Base-by-base conservation (phyloP, 148 eudicot species). In the Vaccinium myrtillus region DNA sequence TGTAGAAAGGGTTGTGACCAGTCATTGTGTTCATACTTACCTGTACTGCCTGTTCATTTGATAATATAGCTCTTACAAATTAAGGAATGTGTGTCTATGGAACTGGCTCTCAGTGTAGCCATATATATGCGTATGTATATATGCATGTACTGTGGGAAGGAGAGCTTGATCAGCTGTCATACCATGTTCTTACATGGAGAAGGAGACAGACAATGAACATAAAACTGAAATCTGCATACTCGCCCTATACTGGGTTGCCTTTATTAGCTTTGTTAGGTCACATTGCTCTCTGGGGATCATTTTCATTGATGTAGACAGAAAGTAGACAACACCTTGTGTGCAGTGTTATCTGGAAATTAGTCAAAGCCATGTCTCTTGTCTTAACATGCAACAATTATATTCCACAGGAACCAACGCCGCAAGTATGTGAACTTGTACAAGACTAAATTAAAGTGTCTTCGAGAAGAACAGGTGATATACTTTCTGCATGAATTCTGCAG, bases 391-490 rank as follows among this genome's bases (percentile, higher is more conserved):
- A 12, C 55, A 8, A 11, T 11, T 69, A 59, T 55, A 27, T 61
- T 30, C 82, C 58, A 50, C 94, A 97, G 99, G 85, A 88, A 83
- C 81, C 79, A 85, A 59, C 94, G 95, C 46, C 91, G 94, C 89
- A 95, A 91, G 89, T 95, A 97, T 88, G 98, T 97, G 87, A 94
- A 92, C 75, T 87, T 97, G 85, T 97, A 97, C 93, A 97, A 95
- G 92, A 86, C 83, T 36, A 96, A 96, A 86, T 87, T 97, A 88
- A 87, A 90, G 88, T 91, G 93, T 79, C 98, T 97, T 87, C 93
- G 86, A 39, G 88, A 91, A 83, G 98, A 97, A 50, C 96, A 94
- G 98, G 98, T 97, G 77, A 88, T 86, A 51, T 48, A 86, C 43
- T 78, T 83, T 86, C 46, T 53, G 6, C 30, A 67, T 46, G 27